phyloP scores from a whole-genome alignment of 768 basidiomycete genomes.

The Serendipita sp. region DNA sequence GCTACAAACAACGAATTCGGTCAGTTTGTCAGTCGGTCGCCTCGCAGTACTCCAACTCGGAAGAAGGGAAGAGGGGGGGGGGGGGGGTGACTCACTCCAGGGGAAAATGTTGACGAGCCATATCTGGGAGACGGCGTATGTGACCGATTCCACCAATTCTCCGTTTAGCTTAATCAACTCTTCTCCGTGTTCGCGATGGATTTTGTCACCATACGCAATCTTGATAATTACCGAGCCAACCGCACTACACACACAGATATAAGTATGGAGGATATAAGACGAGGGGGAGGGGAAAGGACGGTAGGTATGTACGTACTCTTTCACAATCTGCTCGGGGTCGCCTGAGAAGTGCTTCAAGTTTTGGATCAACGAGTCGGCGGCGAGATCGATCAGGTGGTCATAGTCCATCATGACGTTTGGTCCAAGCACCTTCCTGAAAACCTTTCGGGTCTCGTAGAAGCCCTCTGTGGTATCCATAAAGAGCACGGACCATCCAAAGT shows the following conservation, averaged over 20 bases:
- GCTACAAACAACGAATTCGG: constrained; percentile 19
- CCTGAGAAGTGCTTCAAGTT: neutral
- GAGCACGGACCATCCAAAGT: neutral
- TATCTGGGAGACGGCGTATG: neutral
- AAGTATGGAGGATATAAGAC: neutral
- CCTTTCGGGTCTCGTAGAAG: neutral
- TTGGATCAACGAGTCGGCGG: neutral
- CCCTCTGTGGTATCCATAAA: neutral
- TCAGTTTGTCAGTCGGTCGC: too few species aligned
- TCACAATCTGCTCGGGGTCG: neutral
- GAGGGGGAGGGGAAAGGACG: too few species aligned
- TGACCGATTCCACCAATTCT: neutral
- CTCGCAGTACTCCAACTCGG: too few species aligned
- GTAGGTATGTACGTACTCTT: neutral
- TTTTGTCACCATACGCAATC: neutral
- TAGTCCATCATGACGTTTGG: neutral
- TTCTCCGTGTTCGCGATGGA: neutral
- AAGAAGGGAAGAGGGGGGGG: too few species aligned
- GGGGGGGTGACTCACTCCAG: neutral
- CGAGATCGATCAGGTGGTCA: neutral
- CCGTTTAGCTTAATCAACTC: neutral
- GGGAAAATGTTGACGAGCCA: neutral
- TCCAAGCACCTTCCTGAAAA: neutral
- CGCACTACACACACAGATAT: neutral
- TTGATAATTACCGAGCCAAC: neutral